Base-by-base conservation (phyloP, 1,284 basidiomycete species). In the Chalciporus sp. region DNA sequence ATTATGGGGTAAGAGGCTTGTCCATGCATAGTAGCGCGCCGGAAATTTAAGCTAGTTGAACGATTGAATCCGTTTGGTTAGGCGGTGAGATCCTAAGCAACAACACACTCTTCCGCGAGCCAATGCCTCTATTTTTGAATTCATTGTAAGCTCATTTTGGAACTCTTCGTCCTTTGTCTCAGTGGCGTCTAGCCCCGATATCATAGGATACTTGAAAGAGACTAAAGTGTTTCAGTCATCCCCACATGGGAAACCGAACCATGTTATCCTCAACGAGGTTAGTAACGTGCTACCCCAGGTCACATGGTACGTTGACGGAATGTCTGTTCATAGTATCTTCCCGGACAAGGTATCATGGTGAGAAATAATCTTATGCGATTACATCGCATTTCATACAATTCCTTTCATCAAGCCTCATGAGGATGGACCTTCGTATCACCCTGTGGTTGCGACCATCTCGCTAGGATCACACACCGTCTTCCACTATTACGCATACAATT, bases 341-440 rank as follows among this genome's bases (percentile, higher is more conserved):
- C 93, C 7, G 92, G 92, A 1, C 94, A 98, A 74, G 95, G 95
- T 19, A 98, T 98, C 58, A 89, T 92, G 79, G 92, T 92, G 70
- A 58, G 81, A 54, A 47, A 53, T n/a, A 1, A 47, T 33, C 31
- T 31, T 47, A 49, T 52, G 47, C 48, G 42, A 46, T 29, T 9
- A 19, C 14, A 35, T 47, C 31, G 26, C 35, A 47, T 52, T 20
- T 55, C 56, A 40, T 33, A 39, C 43, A 50, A 29, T 41, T 19
- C 42, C 47, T 43, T 45, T 41, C 51, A 42, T 43, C 51, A 68
- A 94, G 92, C 93, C 94, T 1, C 95, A 97, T 65, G 88, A 97
- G 73, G 95, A 98, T 68, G 95, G 95, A 0, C 87, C 90, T 0
- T 85, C 90, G 4, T 98, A 97, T 73, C 78, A 87, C 62, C 91